Conservation (phyloP, 176 grass and related monocot species). For the Carex myosuroides region DNA sequence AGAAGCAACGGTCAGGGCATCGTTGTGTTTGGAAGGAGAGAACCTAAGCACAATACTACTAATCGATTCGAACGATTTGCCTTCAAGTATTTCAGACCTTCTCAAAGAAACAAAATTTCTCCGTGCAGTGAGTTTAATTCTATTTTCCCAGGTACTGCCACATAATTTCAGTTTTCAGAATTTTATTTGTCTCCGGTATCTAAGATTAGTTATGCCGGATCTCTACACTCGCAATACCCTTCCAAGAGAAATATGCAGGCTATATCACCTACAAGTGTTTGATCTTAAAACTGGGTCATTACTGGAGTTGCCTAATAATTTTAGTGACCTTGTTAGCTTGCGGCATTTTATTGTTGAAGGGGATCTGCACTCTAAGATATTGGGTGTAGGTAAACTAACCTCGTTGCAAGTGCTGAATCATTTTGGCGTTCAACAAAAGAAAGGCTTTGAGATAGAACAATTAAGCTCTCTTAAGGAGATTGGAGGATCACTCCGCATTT, state of each 20-base stretch:
- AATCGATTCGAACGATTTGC: no score
- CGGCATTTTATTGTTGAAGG: not conserved
- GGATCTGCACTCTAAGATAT: not conserved
- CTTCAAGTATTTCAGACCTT: not conserved
- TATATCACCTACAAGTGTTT: slow-evolving; percentile 34
- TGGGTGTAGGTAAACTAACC: slow-evolving; percentile 1
- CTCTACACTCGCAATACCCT: not conserved
- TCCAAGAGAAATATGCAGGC: not conserved
- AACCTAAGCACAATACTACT: slow-evolving; percentile 29
- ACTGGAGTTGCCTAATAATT: not conserved
- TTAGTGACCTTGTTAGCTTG: slow-evolving; percentile 14
- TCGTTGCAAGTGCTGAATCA: not conserved
- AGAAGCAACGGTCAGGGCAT: not conserved
- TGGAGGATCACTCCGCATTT: not conserved
- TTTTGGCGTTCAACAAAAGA: not conserved
- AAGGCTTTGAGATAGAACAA: not conserved
- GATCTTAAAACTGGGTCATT: not conserved
- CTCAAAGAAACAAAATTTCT: not conserved
- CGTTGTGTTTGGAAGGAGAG: no score
- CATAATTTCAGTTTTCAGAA: not conserved
- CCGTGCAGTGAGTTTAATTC: not conserved
- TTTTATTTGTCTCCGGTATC: slow-evolving; percentile 15
- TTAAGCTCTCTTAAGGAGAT: slow-evolving; percentile 2
- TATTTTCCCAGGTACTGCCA: not conserved
- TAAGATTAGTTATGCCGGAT: not conserved